phyloP scores from a whole-genome alignment of 2,329 filamentous ascomycete genomes.

The Fonsecaea multimorphosa region DNA sequence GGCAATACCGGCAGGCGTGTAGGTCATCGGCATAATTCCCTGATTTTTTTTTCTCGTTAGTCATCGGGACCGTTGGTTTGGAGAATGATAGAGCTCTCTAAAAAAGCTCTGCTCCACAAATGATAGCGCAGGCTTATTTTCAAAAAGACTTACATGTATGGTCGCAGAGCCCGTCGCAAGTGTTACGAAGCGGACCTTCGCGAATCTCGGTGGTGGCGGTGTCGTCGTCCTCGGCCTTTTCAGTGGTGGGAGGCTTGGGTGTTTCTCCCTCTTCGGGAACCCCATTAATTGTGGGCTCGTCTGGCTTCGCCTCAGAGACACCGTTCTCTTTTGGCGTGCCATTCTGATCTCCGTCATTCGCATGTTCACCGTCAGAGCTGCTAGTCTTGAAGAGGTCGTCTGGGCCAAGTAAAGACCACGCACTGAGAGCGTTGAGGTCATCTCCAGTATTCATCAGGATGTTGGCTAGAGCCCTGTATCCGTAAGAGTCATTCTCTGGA shows the following conservation, averaged over 20 bases:
- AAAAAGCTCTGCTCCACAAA: neutral
- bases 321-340: neutral
- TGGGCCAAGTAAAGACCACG: constrained; percentile 42
- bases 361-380: neutral
- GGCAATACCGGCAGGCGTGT: constrained; percentile 43
- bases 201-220: neutral
- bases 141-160: constrained; percentile 33
- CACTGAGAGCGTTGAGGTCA: constrained; percentile 40
- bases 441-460: constrained; percentile 40
- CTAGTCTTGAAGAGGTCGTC: constrained; percentile 12
- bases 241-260: neutral
- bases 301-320: neutral
- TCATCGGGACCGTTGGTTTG: neutral
- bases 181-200: constrained; percentile 17
- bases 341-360: constrained; percentile 5
- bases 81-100: neutral
- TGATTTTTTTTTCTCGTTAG: neutral
- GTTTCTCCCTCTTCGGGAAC: neutral
- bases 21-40: constrained; percentile 39
- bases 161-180: constrained; percentile 32
- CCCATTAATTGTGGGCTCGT: neutral
- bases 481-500: constrained; percentile 41
- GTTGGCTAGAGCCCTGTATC: constrained; percentile 38
- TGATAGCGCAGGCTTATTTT: neutral
- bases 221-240: neutral